Base-by-base conservation (phyloP, 768 basidiomycete species). In the Dioszegia aurantiaca region DNA sequence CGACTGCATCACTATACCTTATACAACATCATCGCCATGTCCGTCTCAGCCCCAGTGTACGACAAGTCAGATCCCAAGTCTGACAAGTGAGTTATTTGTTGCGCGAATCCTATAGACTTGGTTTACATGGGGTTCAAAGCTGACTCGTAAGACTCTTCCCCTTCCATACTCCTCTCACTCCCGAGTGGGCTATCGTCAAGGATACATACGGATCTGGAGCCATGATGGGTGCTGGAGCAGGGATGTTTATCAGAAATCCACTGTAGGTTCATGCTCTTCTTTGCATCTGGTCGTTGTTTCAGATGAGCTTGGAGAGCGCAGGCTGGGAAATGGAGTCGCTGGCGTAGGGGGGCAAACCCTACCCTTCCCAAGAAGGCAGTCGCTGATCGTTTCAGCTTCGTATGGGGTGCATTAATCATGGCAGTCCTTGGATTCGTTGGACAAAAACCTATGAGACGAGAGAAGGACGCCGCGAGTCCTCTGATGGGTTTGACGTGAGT, bases 211-310 rank as follows among this genome's bases (percentile, higher is more conserved):
- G 48, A 12, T 59, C 59, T 28, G 53, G 60, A 9, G 63, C 68
- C 1, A 69, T 69, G 70, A 69, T 65, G 55, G 65, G 59, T 44
- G 63, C 70, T 30, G 70, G 70, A 46, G 70, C 68, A 24, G 70
- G 70, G 14, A 72, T 72, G 63, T 72, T 72, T 49, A 58, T 72
- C 41, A 69, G 69, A 59, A 68, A 69, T 33, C 70, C 70, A 37
- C 24, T 69, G 70, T 72, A 43, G 56, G 68, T 72, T 10, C 16
- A 0, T 14, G 5, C 6, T 24, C 24, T 31, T 5, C 54, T 3
- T 16, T 58, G 6, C n/a, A 11, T 17, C 30, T 24, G 52, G 2
- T 8, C 44, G 12, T 14, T 46, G 16, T 31, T 28, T 28, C 8
- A 26, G 46, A 19, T 14, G 28, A 30, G 40, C 48, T n/a, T n/a